Evolutionary conservation across 768 basidiomycete genomes (phyloP).

Genomic region (Kondoa malvinella): DNA sequence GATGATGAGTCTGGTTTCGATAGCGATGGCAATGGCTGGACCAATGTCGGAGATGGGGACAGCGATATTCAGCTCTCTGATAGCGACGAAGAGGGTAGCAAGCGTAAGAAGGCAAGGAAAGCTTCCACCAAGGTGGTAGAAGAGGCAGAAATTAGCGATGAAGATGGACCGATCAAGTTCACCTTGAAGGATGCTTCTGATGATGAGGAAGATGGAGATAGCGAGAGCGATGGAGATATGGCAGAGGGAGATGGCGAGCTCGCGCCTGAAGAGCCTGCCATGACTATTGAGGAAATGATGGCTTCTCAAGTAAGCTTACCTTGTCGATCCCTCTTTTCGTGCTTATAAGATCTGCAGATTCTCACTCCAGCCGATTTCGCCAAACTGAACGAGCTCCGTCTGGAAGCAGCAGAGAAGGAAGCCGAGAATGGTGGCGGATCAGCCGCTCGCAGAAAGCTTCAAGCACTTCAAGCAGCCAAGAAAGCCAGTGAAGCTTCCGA

Average conservation of each 20-base stretch:
- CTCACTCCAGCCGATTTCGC: conserved; percentile 94
- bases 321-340: background rate
- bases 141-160: conserved; percentile 16
- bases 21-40: conserved; percentile 51
- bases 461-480: conserved; percentile 54
- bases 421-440: conserved; percentile 54
- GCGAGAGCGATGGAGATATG: conserved; percentile 16
- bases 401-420: conserved; percentile 55
- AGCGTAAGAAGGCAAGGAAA: conserved; percentile 24
- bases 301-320: conserved; percentile 9
- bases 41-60: conserved; percentile 57
- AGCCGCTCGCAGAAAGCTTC: conserved; percentile 75
- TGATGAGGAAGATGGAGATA: conserved; percentile 19
- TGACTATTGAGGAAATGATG: conserved; percentile 37
- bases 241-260: conserved; percentile 17
- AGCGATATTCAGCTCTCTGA: conserved; percentile 62
- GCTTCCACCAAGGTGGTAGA: conserved; percentile 17
- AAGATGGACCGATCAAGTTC: conserved; percentile 18
- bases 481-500: conserved; percentile 36
- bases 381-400: conserved; percentile 67
- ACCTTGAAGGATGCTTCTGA: conserved; percentile 14
- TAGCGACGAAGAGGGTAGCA: conserved; percentile 51
- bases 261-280: conserved; percentile 9
- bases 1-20: conserved; percentile 26
- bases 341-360: conserved; percentile 42